Base-by-base conservation (phyloP, 2,329 filamentous ascomycete species). In the Sporothrix phasma region DNA sequence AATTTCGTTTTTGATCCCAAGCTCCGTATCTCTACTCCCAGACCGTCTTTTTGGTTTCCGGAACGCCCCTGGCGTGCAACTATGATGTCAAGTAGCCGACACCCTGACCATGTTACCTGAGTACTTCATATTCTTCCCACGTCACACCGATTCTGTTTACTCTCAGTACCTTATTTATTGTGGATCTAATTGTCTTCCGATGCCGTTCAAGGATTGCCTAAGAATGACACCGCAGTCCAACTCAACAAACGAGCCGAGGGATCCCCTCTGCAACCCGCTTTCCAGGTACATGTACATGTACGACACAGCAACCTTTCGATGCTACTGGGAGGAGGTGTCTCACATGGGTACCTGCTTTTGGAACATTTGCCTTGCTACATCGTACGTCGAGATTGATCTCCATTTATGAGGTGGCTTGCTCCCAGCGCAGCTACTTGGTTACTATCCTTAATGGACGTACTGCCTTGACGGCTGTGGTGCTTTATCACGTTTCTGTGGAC, bases 351-450 rank as follows among this genome's bases (percentile, higher is more conserved):
- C n/a, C 51, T 37, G 51, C 51, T 37, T 19, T 37, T 45, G 22
- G 39, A 5, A 37, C 37, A 22, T 41, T 37, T 59, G 22, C 47
- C 26, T 26, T 58, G 7, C 13, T 26, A n/a, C n/a, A n/a, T n/a
- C n/a, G n/a, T n/a, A n/a, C n/a, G 10, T 39, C 51, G 19, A 46
- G 19, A 34, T n/a, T 43, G 49, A 19, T 41, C 53, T 39, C 54
- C 46, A 29, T 46, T 39, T 61, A 26, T 26, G 46, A 60, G 63
- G 63, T 64, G 63, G 56, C 63, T 54, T 54, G 56, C 53, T 22
- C 46, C 34, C n/a, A 19, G 34, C 53, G 54, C 46, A 54, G 54
- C 54, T 60, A 5, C 15, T 64, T 53, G 19, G 60, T 64, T 60
- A 29, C 26, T 37, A 19, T 49, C n/a, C n/a, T 34, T 34, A 22